These are phyloP conservation scores for Candida orba DNA, from an alignment of 805 yeast species.

Conservation along the genomic window DNA sequence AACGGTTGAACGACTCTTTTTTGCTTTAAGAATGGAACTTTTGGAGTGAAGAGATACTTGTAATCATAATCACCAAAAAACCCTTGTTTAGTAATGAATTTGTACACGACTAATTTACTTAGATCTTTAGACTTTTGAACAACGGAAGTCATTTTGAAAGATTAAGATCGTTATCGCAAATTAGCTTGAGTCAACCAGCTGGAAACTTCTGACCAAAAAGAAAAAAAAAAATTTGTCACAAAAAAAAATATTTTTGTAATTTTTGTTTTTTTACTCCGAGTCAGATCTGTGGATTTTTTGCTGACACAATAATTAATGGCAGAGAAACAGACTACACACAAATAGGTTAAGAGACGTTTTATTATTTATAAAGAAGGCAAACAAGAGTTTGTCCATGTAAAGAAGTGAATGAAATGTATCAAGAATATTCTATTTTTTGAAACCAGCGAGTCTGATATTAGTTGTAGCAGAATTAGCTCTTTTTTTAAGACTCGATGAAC, in stretches of 20 bases:
- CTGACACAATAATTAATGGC: too few relatives aligned
- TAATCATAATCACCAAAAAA: constrained; percentile 85
- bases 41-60: constrained; percentile 70
- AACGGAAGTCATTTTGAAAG: background rate
- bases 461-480: too few relatives aligned
- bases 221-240: background rate
- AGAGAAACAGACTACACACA: too few relatives aligned
- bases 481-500: too few relatives aligned
- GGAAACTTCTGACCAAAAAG: background rate
- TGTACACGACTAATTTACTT: constrained; percentile 3
- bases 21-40: constrained; percentile 54
- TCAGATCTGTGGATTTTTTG: too few relatives aligned
- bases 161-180: too few relatives aligned
- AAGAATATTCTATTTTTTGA: background rate
- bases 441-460: background rate
- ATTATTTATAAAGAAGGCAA: too few relatives aligned
- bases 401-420: background rate
- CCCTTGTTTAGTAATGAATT: constrained; percentile 65
- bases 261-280: background rate
- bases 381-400: background rate
- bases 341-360: too few relatives aligned
- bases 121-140: background rate
- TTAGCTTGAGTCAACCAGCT: background rate
- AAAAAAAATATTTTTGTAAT: background rate
- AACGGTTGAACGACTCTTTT: constrained; percentile 59